These are phyloP conservation scores for Sporothrix globosa DNA, from an alignment of 2,329 filamentous ascomycete genomes.

Conservation along the genomic window DNA sequence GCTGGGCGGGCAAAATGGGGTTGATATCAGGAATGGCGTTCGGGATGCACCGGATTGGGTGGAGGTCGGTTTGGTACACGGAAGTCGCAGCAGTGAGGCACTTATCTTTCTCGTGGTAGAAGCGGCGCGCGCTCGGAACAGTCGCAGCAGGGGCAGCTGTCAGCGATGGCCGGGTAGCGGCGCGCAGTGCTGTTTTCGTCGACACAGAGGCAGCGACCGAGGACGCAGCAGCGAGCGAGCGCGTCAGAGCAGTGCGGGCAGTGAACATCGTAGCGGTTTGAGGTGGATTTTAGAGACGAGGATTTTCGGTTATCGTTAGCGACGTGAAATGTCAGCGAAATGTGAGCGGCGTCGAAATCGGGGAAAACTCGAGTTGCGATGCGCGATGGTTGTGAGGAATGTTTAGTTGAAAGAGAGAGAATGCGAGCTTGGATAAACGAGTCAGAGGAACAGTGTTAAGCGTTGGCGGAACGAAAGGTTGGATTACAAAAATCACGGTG, in stretches of 20 bases:
- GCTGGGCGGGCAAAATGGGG: background rate
- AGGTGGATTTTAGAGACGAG: background rate
- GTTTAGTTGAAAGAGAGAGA: background rate
- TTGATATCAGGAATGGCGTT: constrained; percentile 25
- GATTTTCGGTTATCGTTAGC: background rate
- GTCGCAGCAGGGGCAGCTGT: constrained; percentile 25
- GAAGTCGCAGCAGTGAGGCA: background rate
- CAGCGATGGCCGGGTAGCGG: constrained; percentile 29
- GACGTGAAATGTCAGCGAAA: background rate
- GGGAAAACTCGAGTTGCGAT: constrained; percentile 1
- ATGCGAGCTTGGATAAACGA: background rate
- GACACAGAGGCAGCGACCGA: constrained; percentile 30
- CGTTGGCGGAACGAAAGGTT: background rate
- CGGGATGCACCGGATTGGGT: background rate
- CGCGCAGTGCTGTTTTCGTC: constrained; percentile 33
- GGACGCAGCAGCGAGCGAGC: constrained; percentile 33
- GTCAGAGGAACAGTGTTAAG: background rate
- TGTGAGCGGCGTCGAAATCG: background rate
- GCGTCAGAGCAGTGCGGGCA: constrained; percentile 31
- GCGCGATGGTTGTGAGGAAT: background rate
- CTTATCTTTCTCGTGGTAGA: constrained; percentile 40
- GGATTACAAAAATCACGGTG: constrained; percentile 24
- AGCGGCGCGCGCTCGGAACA: constrained; percentile 34
- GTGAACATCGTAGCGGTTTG: constrained; percentile 34
- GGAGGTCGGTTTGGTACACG: background rate